Evolutionary conservation across 345 rosid species (phyloP).

Genomic region (Isatis tinctoria): DNA sequence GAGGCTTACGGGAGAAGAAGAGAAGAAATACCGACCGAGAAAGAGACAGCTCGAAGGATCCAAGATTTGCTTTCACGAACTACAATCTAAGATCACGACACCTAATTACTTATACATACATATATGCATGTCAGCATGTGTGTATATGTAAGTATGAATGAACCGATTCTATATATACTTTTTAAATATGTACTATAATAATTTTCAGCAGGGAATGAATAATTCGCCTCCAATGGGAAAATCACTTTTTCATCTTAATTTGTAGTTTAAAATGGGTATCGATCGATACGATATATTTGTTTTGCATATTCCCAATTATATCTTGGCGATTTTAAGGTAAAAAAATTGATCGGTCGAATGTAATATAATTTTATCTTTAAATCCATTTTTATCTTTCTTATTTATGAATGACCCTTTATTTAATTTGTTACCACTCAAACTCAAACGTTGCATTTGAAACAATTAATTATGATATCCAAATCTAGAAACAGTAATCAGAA

Average conservation of each 20-base stretch:
- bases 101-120: not conserved
- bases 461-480: not conserved
- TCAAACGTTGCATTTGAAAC: not conserved
- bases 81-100: slow-evolving; percentile 23
- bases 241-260: not conserved
- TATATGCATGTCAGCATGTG: not conserved
- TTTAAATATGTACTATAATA: not conserved
- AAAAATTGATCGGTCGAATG: not conserved
- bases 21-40: slow-evolving; percentile 32
- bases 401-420: not conserved
- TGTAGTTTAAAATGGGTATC: not conserved
- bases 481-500: not conserved
- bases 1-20: slow-evolving; percentile 52
- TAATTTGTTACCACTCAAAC: not conserved
- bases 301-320: not conserved
- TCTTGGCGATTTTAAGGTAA: not conserved
- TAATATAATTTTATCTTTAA: not conserved
- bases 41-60: slow-evolving; percentile 42
- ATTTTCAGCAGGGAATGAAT: slow-evolving; percentile 1
- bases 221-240: not conserved
- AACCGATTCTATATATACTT: not conserved
- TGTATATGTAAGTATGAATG: not conserved
- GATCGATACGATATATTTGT: not conserved
- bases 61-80: slow-evolving; percentile 33
- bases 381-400: not conserved